Evolutionary conservation across 805 yeast species (phyloP).

Genomic region (Saccharomycodes ludwigii): DNA sequence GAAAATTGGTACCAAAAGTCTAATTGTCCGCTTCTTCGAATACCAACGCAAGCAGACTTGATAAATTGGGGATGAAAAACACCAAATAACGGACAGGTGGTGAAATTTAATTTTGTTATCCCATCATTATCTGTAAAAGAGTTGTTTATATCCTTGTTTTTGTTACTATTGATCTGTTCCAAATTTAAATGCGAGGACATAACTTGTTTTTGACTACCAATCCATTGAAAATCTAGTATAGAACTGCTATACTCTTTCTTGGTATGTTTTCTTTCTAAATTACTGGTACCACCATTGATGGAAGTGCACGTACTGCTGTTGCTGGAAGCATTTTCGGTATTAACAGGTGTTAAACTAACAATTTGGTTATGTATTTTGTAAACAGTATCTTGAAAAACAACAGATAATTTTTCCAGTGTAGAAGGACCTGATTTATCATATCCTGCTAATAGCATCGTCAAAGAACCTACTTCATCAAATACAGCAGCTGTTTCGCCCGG

Average conservation of each 20-base stretch:
- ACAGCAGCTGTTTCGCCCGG: slow-evolving; percentile 73
- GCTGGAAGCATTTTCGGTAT: slow-evolving; percentile 9
- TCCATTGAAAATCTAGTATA: slow-evolving; percentile 31
- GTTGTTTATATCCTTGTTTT: too few species aligned
- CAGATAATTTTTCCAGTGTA: slow-evolving; percentile 21
- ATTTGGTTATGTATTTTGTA: slow-evolving; percentile 20
- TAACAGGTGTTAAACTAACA: slow-evolving; percentile 12
- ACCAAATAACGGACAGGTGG: slow-evolving; percentile 22
- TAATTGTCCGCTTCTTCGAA: slow-evolving; percentile 24
- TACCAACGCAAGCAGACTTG: slow-evolving; percentile 24
- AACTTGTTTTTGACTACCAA: slow-evolving; percentile 26
- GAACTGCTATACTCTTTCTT: slow-evolving; percentile 23
- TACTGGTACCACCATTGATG: slow-evolving; percentile 12
- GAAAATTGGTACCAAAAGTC: slow-evolving; percentile 28
- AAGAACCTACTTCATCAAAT: slow-evolving; percentile 58
- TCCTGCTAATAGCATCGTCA: slow-evolving; percentile 44
- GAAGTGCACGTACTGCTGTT: slow-evolving; percentile 19
- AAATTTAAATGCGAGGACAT: slow-evolving; percentile 22
- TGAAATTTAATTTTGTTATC: slow-evolving; percentile 21
- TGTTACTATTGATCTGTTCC: too few species aligned
- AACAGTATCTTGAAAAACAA: slow-evolving; percentile 28
- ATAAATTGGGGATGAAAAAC: slow-evolving; percentile 26
- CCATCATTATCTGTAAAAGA: too few species aligned
- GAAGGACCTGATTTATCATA: slow-evolving; percentile 26
- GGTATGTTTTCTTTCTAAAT: slow-evolving; percentile 28